These are phyloP conservation scores for Erodium texanum DNA, from an alignment of 441 rosid genomes.

Conservation along the genomic window DNA sequence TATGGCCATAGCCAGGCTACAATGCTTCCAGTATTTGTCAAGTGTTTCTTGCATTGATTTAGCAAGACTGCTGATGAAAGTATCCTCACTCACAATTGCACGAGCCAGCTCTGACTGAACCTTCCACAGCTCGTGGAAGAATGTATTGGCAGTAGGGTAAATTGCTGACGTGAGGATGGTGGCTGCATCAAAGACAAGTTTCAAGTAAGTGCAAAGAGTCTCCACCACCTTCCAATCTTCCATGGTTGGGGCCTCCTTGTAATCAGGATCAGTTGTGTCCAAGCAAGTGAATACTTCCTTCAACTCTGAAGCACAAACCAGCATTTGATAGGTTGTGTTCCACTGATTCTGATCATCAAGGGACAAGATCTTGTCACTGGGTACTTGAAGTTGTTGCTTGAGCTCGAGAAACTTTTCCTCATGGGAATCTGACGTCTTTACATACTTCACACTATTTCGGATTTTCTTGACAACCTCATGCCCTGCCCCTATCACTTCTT, in stretches of 20 bases:
- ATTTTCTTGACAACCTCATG: constrained; percentile 53
- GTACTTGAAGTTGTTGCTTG: constrained; percentile 77
- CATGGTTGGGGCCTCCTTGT: constrained; percentile 57
- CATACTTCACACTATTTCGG: constrained; percentile 70
- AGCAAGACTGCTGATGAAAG: constrained; percentile 35
- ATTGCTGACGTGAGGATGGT: constrained; percentile 36
- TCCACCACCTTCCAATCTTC: constrained; percentile 67
- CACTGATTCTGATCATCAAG: constrained; percentile 70
- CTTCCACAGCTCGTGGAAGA: constrained; percentile 81
- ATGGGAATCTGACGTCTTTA: constrained; percentile 70
- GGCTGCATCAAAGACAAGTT: constrained; percentile 64
- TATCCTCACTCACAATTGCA: constrained; percentile 41
- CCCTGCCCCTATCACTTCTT: constrained; percentile 47
- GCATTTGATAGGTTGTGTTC: constrained; percentile 78
- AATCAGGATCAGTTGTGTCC: constrained; percentile 72
- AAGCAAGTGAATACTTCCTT: constrained; percentile 83
- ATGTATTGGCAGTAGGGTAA: constrained; percentile 43
- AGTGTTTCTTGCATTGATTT: constrained; percentile 53
- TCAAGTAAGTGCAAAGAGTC: constrained; percentile 52
- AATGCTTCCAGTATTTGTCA: constrained; percentile 62
- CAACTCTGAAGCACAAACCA: constrained; percentile 64
- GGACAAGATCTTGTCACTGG: constrained; percentile 50
- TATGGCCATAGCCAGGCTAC: constrained; percentile 65
- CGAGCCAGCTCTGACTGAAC: constrained; percentile 63
- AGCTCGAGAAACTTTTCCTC: constrained; percentile 83